Percentiles rank a stretch among this genome's conserved stretches.
Evolutionary conservation across 768 basidiomycete species (phyloP).

Genomic region (Collybia nuda): DNA sequence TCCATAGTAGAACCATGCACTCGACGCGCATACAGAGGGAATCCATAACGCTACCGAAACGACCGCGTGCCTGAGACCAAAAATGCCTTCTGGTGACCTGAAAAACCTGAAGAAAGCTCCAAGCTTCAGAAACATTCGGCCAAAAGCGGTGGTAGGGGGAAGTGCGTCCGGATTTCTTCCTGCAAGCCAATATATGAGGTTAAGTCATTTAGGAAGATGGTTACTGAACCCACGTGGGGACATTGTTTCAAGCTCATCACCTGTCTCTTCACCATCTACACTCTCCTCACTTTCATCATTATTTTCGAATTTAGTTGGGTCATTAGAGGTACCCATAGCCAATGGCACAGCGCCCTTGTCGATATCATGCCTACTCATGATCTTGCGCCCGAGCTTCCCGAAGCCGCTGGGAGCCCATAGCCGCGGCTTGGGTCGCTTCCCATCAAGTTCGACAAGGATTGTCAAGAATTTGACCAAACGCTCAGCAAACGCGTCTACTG

Average conservation of each 20-base stretch:
- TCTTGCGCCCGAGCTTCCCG: constrained; percentile 33
- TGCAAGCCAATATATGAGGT: constrained; percentile 3
- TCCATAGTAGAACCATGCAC: constrained; percentile 41
- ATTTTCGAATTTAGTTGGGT: constrained; percentile 31
- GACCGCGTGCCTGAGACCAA: constrained; percentile 36
- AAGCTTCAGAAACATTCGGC: constrained; percentile 28
- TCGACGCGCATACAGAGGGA: constrained; percentile 33
- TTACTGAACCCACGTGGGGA: neutral
- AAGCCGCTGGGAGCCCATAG: constrained; percentile 45
- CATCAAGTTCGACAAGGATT: constrained; percentile 32
- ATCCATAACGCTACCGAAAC: constrained; percentile 43
- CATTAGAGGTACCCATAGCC: constrained; percentile 33
- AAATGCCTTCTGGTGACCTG: constrained; percentile 39
- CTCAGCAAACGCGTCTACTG: constrained; percentile 39
- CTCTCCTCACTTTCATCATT: constrained; percentile 13
- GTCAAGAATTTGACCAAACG: constrained; percentile 29
- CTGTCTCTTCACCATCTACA: constrained; percentile 16
- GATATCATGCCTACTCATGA: constrained; percentile 25
- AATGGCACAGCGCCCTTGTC: constrained; percentile 25
- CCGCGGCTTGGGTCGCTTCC: constrained; percentile 30
- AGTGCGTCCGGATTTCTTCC: constrained; percentile 42
- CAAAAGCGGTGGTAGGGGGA: constrained; percentile 34
- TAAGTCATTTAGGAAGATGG: neutral
- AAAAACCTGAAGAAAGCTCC: constrained; percentile 36
- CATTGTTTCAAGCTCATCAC: too few relatives aligned